phyloP scores from a whole-genome alignment of 257 asterid species.

The Echites panduratus region DNA sequence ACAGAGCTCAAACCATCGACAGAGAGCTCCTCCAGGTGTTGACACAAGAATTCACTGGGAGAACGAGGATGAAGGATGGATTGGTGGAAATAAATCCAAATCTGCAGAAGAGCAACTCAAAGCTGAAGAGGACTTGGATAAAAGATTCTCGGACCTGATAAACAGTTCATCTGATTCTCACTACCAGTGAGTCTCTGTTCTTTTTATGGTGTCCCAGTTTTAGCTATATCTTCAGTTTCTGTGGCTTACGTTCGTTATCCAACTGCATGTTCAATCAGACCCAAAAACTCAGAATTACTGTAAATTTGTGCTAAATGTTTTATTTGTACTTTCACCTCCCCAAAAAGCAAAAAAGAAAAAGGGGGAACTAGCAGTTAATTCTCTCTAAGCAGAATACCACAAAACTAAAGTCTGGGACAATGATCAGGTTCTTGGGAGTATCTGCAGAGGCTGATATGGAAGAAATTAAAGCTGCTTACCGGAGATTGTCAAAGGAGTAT shows the following conservation, averaged over 20 bases:
- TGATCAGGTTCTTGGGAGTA: constrained; percentile 70
- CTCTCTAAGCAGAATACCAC: too few species aligned
- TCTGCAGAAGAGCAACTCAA: constrained; percentile 35
- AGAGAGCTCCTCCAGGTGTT: constrained; percentile 61
- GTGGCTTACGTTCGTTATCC: constrained; percentile 8
- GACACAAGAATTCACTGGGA: constrained; percentile 93
- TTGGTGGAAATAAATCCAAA: constrained; percentile 46
- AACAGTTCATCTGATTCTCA: constrained; percentile 74
- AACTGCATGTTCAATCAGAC: neutral
- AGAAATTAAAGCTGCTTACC: constrained; percentile 78
- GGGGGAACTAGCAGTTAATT: too few species aligned
- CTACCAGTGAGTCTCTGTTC: constrained; percentile 51
- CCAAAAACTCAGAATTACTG: neutral
- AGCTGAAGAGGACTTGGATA: constrained; percentile 43
- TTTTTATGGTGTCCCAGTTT: neutral
- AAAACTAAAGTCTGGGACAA: neutral
- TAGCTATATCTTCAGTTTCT: neutral
- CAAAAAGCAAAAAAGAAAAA: too few species aligned
- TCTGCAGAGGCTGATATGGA: constrained; percentile 68
- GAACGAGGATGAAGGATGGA: constrained; percentile 87
- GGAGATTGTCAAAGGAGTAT: constrained; percentile 75
- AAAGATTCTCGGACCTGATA: constrained; percentile 67
- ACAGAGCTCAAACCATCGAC: constrained; percentile 34
- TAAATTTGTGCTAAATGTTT: neutral
- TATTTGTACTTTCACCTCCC: neutral